phyloP scores from a whole-genome alignment of 306 rosid genomes.

The Hippophae rhamnoides region DNA sequence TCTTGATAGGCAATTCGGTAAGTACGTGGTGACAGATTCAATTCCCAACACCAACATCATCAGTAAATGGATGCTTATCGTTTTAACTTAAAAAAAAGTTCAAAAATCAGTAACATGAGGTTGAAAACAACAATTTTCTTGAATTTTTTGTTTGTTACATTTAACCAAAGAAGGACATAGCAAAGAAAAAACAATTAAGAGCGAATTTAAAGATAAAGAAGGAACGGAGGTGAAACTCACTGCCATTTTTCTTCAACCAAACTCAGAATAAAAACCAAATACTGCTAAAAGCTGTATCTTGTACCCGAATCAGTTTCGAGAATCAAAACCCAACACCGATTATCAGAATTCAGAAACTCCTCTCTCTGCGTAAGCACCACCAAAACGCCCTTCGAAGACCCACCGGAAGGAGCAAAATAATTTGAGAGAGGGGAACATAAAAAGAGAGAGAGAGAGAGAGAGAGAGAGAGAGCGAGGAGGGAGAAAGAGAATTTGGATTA shows the following conservation, averaged over 20 bases:
- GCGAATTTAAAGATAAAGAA: background rate
- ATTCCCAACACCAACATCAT: too few species aligned
- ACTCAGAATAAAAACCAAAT: constrained; percentile 25
- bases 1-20: too few species aligned
- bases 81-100: background rate
- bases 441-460: background rate
- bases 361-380: constrained; percentile 21
- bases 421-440: constrained; percentile 9
- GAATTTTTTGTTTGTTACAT: constrained; percentile 13
- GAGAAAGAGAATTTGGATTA: constrained; percentile 1
- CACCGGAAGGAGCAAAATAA: constrained; percentile 7
- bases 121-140: constrained; percentile 3
- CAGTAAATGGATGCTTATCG: too few species aligned
- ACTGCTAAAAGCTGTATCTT: constrained; percentile 17
- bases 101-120: constrained; percentile 20
- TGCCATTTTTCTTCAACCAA: constrained; percentile 49
- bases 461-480: background rate
- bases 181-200: constrained; percentile 6
- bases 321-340: constrained; percentile 17
- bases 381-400: constrained; percentile 28
- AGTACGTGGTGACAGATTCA: too few species aligned
- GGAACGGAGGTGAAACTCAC: constrained; percentile 30
- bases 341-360: background rate
- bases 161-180: constrained; percentile 17
- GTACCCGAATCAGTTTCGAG: constrained; percentile 11